phyloP scores from a whole-genome alignment of 768 basidiomycete species.

The Rhodocollybia butyracea region DNA sequence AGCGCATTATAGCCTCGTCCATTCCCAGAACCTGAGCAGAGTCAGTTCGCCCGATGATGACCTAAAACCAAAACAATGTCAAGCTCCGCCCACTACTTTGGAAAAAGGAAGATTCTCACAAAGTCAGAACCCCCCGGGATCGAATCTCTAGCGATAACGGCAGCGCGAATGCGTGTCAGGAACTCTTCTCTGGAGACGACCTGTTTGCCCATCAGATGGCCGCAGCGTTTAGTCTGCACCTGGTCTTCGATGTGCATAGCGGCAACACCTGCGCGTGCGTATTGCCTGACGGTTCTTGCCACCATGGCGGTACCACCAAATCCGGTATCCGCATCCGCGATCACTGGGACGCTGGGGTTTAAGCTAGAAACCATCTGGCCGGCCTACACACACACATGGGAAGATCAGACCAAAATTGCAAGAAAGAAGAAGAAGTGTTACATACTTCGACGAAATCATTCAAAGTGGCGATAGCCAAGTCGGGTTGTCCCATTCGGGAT shows the following conservation, averaged over 20 bases:
- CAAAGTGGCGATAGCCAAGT: conserved; percentile 73
- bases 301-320: conserved; percentile 77
- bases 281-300: conserved; percentile 72
- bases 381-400: conserved; percentile 34
- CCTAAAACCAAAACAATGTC: conserved; percentile 27
- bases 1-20: conserved; percentile 66
- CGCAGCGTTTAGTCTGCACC: conserved; percentile 79
- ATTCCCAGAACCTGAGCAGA: conserved; percentile 77
- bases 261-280: conserved; percentile 66
- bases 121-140: conserved; percentile 77
- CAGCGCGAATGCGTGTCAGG: conserved; percentile 70
- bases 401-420: neutral
- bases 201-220: conserved; percentile 78
- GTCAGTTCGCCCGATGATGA: conserved; percentile 75
- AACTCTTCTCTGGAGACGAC: conserved; percentile 79
- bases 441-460: conserved; percentile 69
- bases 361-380: conserved; percentile 70
- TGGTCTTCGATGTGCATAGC: conserved; percentile 81
- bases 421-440: conserved; percentile 2
- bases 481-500: conserved; percentile 74
- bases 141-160: conserved; percentile 71
- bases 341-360: conserved; percentile 63
- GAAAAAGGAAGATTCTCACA: conserved; percentile 31
- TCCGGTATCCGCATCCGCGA: conserved; percentile 77
- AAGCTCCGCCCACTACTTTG: neutral